Percentiles rank a stretch among this genome's conserved stretches.
Evolutionary conservation across 1,284 basidiomycete species (phyloP).

Genomic region (Rhizoctonia solani): DNA sequence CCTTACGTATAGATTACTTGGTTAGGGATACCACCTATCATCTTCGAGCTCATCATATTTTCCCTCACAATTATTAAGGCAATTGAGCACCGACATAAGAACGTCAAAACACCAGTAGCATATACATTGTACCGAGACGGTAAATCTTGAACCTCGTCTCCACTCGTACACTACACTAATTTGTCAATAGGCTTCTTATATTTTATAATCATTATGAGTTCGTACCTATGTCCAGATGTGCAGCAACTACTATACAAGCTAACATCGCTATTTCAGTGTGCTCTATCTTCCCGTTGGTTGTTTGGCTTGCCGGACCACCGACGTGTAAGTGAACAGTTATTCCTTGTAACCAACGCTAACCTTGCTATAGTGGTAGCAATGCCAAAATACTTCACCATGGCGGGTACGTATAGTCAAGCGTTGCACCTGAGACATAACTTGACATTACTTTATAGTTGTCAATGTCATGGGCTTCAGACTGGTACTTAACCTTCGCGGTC

Average conservation of each 20-base stretch:
- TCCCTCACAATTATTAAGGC: conserved; percentile 33
- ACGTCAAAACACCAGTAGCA: conserved; percentile 33
- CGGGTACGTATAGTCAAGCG: not conserved
- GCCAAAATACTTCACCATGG: conserved; percentile 31
- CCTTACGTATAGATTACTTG: not conserved
- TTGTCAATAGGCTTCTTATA: conserved; percentile 26
- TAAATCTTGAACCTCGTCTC: not conserved
- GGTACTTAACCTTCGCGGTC: conserved; percentile 34
- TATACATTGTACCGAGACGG: conserved; percentile 37
- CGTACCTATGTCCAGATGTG: not conserved
- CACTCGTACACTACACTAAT: not conserved
- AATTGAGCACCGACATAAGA: conserved; percentile 16
- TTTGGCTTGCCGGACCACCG: conserved; percentile 30
- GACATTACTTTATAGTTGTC: too few relatives aligned
- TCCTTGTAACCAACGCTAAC: not conserved
- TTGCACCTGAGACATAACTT: not conserved
- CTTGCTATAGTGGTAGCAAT: conserved; percentile 27
- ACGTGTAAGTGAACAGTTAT: not conserved
- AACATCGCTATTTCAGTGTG: conserved; percentile 26
- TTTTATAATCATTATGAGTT: conserved; percentile 35
- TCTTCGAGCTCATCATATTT: conserved; percentile 34
- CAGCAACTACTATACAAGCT: not conserved
- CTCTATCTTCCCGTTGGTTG: conserved; percentile 35
- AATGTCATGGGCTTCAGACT: conserved; percentile 37
- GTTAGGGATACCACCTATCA: conserved; percentile 35